A percentile compares a stretch with the other conserved stretches of the same genome.
Evolutionary conservation across 345 rosid species (phyloP).

Genomic region (Eucalyptus brandiana): DNA sequence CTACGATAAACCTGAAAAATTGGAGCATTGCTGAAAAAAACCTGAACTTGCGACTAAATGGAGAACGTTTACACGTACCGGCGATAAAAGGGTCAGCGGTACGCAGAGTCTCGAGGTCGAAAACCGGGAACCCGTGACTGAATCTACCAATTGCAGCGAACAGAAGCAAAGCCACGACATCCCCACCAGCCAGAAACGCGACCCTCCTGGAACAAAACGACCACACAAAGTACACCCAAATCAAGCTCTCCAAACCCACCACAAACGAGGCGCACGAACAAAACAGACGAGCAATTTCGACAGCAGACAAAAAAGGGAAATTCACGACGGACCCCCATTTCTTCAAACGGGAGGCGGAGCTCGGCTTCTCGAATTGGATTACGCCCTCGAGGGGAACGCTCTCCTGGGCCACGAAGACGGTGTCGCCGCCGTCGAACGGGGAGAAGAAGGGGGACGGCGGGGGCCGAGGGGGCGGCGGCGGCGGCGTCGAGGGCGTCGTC

Average conservation of each 20-base stretch:
- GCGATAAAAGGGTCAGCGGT: constrained; percentile 94
- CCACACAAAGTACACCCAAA: neutral
- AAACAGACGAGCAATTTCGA: neutral
- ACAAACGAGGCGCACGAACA: neutral
- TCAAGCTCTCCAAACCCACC: neutral
- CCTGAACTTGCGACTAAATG: neutral
- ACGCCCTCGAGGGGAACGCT: constrained; percentile 82
- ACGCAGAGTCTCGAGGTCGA: constrained; percentile 58
- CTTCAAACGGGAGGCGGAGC: constrained; percentile 23
- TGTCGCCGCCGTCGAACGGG: constrained; percentile 7
- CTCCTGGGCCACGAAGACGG: constrained; percentile 54
- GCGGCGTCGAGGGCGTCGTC: constrained; percentile 43
- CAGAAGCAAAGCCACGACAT: constrained; percentile 64
- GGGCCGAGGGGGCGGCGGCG: constrained; percentile 10
- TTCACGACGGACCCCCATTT: constrained; percentile 60
- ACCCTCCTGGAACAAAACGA: constrained; percentile 35
- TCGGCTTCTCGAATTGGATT: constrained; percentile 77
- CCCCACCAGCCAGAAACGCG: constrained; percentile 84
- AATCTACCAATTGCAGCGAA: constrained; percentile 89
- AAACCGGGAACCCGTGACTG: constrained; percentile 69
- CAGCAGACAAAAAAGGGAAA: neutral
- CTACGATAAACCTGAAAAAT: neutral
- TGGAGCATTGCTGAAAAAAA: neutral
- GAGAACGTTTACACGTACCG: constrained; percentile 19
- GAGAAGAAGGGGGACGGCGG: constrained; percentile 1